A percentile compares a stretch with the other conserved stretches of the same genome.
Conservation (phyloP, 108 stramenopile genomes). For the Cyclotella baltica region DNA sequence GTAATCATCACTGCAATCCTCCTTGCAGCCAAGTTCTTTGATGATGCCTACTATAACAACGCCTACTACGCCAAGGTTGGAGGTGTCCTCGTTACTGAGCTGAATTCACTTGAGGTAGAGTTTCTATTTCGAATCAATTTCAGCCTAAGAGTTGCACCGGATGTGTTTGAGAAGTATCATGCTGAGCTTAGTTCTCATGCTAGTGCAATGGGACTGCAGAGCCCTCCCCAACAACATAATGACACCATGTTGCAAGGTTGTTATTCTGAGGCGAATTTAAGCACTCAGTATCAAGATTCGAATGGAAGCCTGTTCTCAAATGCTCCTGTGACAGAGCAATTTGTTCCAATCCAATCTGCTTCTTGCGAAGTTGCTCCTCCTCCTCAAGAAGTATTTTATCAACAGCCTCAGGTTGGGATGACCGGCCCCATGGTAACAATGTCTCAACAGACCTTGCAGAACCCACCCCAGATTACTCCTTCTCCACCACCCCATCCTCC, state of each 20-base stretch:
- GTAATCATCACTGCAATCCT: conserved; percentile 96
- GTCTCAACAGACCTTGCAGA: conserved; percentile 10
- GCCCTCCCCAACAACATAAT: neutral
- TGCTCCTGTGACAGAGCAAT: neutral
- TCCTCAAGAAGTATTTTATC: conserved; percentile 11
- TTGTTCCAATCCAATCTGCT: neutral
- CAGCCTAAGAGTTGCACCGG: conserved; percentile 89
- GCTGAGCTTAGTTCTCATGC: conserved; percentile 81
- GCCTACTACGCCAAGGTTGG: conserved; percentile 98
- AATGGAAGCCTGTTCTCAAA: neutral
- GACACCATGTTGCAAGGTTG: conserved; percentile 5
- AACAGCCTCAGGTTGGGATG: conserved; percentile 5
- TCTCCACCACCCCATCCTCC: conserved; percentile 38
- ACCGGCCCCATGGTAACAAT: neutral
- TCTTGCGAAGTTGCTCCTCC: neutral
- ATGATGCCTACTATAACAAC: conserved; percentile 99
- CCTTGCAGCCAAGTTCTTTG: conserved; percentile 98
- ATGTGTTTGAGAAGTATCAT: conserved; percentile 87
- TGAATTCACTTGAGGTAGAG: conserved; percentile 96
- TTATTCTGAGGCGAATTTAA: neutral
- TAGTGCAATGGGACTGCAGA: conserved; percentile 17
- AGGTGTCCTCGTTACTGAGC: conserved; percentile 83
- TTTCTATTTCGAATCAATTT: conserved; percentile 97
- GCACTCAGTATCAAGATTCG: neutral
- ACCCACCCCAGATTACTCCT: conserved; percentile 32